Conservation (phyloP, 1,139 yeast species). For the Schwanniomyces etchellsii region DNA sequence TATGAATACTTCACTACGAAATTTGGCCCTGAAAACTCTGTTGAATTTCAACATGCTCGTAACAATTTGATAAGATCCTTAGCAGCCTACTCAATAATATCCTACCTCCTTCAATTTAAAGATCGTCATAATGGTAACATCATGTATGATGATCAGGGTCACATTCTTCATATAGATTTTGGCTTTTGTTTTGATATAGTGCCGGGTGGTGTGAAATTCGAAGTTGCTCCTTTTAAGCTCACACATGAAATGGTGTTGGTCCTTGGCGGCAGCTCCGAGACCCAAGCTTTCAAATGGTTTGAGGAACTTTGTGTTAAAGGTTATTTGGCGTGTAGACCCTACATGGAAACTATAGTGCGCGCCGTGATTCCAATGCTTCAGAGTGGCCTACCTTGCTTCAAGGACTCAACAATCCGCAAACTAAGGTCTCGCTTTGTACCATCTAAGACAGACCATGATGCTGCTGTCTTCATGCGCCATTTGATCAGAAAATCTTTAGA, state of each 20-base stretch:
- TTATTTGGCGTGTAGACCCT: constrained; percentile 82
- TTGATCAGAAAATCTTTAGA: constrained; percentile 81
- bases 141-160: constrained; percentile 96
- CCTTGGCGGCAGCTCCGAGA: constrained; percentile 79
- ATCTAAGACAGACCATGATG: constrained; percentile 75
- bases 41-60: constrained; percentile 86
- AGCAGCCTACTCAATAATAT: constrained; percentile 93
- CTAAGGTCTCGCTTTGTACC: constrained; percentile 78
- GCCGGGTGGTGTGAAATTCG: constrained; percentile 98
- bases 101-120: constrained; percentile 88
- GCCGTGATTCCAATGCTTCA: constrained; percentile 91
- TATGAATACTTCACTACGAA: constrained; percentile 89
- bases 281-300: constrained; percentile 91
- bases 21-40: constrained; percentile 88
- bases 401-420: constrained; percentile 73
- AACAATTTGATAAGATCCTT: constrained; percentile 88
- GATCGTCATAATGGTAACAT: constrained; percentile 99
- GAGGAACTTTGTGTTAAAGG: constrained; percentile 95
- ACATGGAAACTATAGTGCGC: constrained; percentile 79
- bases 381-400: constrained; percentile 94
- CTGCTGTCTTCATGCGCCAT: constrained; percentile 69
- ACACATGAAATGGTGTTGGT: constrained; percentile 96
- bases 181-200: constrained; percentile 98
- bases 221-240: constrained; percentile 94
- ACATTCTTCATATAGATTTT: constrained; percentile 91